Base-by-base conservation (phyloP, 352 stramenopile species). In the Lagenidium giganteum region DNA sequence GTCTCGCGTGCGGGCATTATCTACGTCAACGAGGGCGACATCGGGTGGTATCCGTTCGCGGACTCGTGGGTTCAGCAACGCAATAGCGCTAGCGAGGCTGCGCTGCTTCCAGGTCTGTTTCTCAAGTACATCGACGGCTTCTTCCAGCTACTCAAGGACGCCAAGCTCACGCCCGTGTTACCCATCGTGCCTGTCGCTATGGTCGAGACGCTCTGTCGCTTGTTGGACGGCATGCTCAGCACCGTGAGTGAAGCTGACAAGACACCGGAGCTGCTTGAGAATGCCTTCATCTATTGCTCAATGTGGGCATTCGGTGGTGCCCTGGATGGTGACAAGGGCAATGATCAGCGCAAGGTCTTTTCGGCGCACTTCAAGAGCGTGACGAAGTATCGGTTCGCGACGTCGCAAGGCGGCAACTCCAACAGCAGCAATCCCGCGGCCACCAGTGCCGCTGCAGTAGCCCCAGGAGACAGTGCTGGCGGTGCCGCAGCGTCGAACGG, bases 1-100 rank as follows among this genome's bases (percentile, higher is more conserved):
- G 95, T 98, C n/a, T 98, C 91, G 6, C 75, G 95, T 17, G 95
- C 95, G 14, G 95, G 95, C 1, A 98, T 98, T 52, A 87, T 98
- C 36, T 98, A 97, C 62, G 95, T 98, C 29, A 97, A 98, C 47
- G 93, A 98, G 38, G 52, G 48, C 0, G 67, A 91, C 29, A 84
- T 98, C 44, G 95, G 93, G 1, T 98, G 93, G 92, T 72, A 82
- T 35, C 92, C 95, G 25, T 93, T 96, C 31, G 85, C 96, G 2
- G 92, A 98, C 31, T 98, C 87, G 7, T 98, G 95, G 95, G 61
- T 97, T 8, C 72, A 93, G 33, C 56, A 68, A 3, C 73, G 87
- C 43, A 83, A 79, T 31, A 93, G 89, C 28, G 51, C 71, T 8
- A 83, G 69, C 2, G 94, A 98, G 42, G 79, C 70, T 8, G 69